Conservation (phyloP, 164 flowering plant species). For the Piper betle region DNA sequence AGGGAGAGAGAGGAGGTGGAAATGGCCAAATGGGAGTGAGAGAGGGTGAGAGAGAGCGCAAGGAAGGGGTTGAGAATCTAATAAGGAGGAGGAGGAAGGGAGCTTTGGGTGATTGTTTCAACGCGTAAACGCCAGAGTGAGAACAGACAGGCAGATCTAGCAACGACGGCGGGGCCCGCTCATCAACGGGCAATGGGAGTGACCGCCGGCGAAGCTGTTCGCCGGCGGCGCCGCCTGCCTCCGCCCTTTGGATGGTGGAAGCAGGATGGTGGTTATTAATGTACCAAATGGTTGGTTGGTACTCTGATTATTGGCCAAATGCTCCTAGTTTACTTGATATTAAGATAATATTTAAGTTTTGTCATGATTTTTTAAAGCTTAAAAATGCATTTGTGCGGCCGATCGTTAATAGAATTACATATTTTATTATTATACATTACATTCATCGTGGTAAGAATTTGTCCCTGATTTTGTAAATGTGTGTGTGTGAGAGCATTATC, state of each 20-base stretch:
- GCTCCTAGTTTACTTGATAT: no score
- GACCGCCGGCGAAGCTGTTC: neutral
- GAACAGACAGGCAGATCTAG: neutral
- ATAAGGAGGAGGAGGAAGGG: neutral
- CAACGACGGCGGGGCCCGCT: neutral
- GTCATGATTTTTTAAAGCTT: no score
- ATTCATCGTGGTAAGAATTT: no score
- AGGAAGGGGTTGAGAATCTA: no score
- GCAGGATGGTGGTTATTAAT: neutral
- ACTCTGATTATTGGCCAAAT: neutral
- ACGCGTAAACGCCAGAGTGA: constrained; percentile 2
- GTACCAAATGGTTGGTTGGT: neutral
- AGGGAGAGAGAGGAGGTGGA: no score
- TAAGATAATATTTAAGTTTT: no score
- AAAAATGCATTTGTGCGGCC: no score
- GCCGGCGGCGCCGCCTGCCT: neutral
- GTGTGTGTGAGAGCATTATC: no score
- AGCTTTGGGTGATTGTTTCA: neutral
- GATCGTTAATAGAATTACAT: no score
- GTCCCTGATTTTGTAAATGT: no score
- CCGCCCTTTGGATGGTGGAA: neutral
- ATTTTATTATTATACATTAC: no score
- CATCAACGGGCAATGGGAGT: neutral
- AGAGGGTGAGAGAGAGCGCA: neutral
- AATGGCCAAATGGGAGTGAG: neutral